phyloP scores from a whole-genome alignment of 805 yeast genomes.

The Spathaspora girioi region DNA sequence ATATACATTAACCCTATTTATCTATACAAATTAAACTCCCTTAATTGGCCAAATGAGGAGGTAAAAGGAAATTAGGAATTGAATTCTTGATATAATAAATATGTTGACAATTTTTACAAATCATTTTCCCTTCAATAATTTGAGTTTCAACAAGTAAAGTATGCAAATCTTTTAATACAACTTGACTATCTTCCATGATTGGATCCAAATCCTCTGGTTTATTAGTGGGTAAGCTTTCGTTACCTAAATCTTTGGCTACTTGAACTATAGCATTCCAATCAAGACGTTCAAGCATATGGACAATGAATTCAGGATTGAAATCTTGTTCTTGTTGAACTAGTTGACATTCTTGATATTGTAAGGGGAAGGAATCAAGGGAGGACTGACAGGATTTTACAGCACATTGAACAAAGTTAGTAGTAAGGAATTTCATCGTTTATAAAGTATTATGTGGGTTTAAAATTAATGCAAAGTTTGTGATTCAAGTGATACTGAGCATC shows the following conservation, averaged over 20 bases:
- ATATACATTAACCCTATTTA: neutral
- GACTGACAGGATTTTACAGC: slow-evolving; percentile 79
- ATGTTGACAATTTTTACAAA: slow-evolving; percentile 81
- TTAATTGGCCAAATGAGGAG: slow-evolving; percentile 67
- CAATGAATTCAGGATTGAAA: slow-evolving; percentile 75
- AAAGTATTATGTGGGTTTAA: neutral
- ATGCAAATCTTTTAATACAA: slow-evolving; percentile 72
- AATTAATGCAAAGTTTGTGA: neutral
- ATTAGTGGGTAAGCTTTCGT: slow-evolving; percentile 51
- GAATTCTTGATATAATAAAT: slow-evolving; percentile 86
- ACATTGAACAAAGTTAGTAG: slow-evolving; percentile 96
- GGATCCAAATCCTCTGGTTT: slow-evolving; percentile 61
- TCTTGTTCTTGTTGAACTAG: slow-evolving; percentile 77
- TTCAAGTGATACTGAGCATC: neutral
- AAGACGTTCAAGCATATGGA: slow-evolving; percentile 71
- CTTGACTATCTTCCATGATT: slow-evolving; percentile 47
- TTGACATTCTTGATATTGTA: slow-evolving; percentile 63
- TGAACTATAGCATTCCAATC: slow-evolving; percentile 83
- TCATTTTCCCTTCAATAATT: slow-evolving; percentile 85
- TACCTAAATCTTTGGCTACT: slow-evolving; percentile 72
- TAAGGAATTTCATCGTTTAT: slow-evolving; percentile 73
- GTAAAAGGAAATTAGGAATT: slow-evolving; percentile 89
- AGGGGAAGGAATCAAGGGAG: slow-evolving; percentile 76
- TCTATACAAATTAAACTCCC: neutral
- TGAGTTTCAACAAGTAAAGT: slow-evolving; percentile 77